Percentiles rank a stretch among this genome's conserved stretches.
Conservation (phyloP, 768 basidiomycete species). For the Suillus placidus region DNA sequence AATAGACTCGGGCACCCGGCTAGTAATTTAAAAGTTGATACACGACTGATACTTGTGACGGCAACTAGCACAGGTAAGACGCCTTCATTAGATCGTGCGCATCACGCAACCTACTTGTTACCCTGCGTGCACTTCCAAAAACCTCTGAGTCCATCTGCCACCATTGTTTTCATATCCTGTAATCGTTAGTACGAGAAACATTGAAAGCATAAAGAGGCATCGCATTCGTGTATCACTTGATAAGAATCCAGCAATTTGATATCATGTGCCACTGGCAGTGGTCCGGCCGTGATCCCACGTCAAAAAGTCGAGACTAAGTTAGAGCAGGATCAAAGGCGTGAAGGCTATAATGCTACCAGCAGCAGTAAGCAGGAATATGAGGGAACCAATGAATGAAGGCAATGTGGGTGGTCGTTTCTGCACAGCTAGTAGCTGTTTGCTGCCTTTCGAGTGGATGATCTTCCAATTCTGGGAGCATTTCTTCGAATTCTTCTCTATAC, state of each 20-base stretch:
- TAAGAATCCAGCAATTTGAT: not conserved
- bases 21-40: too few species aligned
- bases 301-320: not conserved
- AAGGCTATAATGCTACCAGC: not conserved
- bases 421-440: too few species aligned
- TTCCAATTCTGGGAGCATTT: too few species aligned
- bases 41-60: not conserved
- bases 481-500: too few species aligned
- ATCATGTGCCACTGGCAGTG: not conserved
- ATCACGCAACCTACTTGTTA: not conserved
- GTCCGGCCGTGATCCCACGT: not conserved
- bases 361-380: too few species aligned
- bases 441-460: too few species aligned
- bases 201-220: not conserved
- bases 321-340: not conserved
- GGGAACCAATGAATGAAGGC: too few species aligned
- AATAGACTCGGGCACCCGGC: not conserved
- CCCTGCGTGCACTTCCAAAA: not conserved
- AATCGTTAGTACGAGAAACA: not conserved
- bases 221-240: not conserved
- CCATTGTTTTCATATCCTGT: not conserved
- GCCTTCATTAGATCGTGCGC: not conserved
- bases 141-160: not conserved
- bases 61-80: not conserved
- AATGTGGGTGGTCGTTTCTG: too few species aligned